Evolutionary conservation across 2,329 filamentous ascomycete species (phyloP).

Genomic region (Oidium heveae): DNA sequence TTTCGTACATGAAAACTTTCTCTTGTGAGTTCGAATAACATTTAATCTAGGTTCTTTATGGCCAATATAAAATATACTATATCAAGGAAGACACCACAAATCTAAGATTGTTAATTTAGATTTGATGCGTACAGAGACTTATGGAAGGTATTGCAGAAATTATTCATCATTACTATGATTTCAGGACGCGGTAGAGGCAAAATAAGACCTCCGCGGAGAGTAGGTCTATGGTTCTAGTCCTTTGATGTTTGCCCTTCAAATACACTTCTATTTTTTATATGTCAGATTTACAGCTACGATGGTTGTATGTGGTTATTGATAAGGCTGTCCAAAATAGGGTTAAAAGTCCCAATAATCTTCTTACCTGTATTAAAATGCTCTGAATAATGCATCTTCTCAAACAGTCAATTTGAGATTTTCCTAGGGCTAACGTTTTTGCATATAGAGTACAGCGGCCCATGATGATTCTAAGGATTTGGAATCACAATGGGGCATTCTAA

Average conservation of each 20-base stretch:
- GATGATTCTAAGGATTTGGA: slow-evolving; percentile 55
- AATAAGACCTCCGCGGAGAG: slow-evolving; percentile 41
- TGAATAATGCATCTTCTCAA: not conserved
- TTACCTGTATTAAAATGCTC: not conserved
- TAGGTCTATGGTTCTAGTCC: slow-evolving; percentile 19
- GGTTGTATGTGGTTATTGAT: no score
- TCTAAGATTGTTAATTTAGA: not conserved
- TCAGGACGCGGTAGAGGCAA: slow-evolving; percentile 28
- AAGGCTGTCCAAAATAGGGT: no score
- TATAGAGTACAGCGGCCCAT: slow-evolving; percentile 25
- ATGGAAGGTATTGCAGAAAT: not conserved
- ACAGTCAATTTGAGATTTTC: not conserved
- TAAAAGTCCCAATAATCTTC: no score
- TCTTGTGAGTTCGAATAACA: not conserved
- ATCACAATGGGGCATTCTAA: slow-evolving; percentile 54
- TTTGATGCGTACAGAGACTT: not conserved
- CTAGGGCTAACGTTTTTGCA: slow-evolving; percentile 2
- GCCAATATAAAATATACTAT: not conserved
- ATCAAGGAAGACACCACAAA: not conserved
- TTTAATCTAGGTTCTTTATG: not conserved
- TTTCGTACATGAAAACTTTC: no score
- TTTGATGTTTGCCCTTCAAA: not conserved
- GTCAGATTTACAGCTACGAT: not conserved
- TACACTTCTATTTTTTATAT: not conserved
- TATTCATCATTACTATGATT: slow-evolving; percentile 16